Evolutionary conservation across 2,329 filamentous ascomycete species (phyloP).

Genomic region (Ceratocystis albifundus): DNA sequence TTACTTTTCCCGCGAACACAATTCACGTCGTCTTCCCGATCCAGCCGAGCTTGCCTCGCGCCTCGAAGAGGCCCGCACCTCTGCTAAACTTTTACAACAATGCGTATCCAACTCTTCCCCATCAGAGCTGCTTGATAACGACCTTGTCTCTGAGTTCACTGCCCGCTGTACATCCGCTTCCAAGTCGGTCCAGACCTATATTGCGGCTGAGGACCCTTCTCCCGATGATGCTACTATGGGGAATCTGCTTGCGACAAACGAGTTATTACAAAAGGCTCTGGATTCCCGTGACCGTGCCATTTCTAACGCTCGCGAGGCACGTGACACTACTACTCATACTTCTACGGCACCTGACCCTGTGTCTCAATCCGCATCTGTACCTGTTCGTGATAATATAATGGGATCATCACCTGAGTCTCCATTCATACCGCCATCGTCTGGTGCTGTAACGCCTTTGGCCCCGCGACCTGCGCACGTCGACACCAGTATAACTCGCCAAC

Average conservation of each 20-base stretch:
- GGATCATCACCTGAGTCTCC: conserved; percentile 2
- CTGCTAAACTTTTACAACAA: conserved; percentile 83
- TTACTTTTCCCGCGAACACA: conserved; percentile 45
- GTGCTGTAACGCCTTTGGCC: conserved; percentile 8
- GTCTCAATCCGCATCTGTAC: conserved; percentile 28
- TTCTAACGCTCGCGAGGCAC: conserved; percentile 47
- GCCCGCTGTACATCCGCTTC: conserved; percentile 74
- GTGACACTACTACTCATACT: conserved; percentile 32
- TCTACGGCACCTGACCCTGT: conserved; percentile 25
- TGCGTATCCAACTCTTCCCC: conserved; percentile 76
- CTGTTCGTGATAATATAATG: background rate
- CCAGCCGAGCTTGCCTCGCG: conserved; percentile 68
- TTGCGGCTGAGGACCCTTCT: conserved; percentile 62
- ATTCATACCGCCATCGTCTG: background rate
- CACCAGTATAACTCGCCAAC: conserved; percentile 27
- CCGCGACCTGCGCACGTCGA: conserved; percentile 28
- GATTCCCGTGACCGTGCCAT: conserved; percentile 77
- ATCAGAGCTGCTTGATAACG: conserved; percentile 63
- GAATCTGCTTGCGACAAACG: conserved; percentile 86
- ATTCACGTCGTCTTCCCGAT: conserved; percentile 45
- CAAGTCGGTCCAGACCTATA: conserved; percentile 73
- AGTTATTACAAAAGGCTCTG: conserved; percentile 71
- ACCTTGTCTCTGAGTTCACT: conserved; percentile 86
- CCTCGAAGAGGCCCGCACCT: conserved; percentile 81
- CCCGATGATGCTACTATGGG: conserved; percentile 93